These are phyloP conservation scores for Stevia rebaudiana DNA, from an alignment of 140 eudicot species.

Conservation along the genomic window DNA sequence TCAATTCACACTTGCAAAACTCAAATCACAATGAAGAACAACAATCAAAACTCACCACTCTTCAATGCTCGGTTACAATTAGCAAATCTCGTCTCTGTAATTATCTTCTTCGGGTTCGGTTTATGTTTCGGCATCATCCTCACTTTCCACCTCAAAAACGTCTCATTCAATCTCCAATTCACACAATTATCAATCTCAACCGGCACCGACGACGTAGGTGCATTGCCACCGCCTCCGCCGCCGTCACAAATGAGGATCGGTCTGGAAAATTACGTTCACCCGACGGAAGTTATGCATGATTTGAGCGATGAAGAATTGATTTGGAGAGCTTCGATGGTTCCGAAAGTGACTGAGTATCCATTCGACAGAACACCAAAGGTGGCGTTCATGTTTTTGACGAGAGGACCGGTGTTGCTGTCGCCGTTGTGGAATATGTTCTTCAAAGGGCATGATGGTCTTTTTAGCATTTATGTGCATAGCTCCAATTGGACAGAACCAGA, in stretches of 20 bases:
- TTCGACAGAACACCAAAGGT: conserved; percentile 35
- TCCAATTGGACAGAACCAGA: conserved; percentile 32
- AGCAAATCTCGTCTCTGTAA: conserved; percentile 25
- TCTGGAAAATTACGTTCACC: conserved; percentile 17
- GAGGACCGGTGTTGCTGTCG: conserved; percentile 35
- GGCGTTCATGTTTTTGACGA: conserved; percentile 54
- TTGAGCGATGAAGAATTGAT: conserved; percentile 35
- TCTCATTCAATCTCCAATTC: conserved; percentile 46
- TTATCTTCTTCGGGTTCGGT: conserved; percentile 44
- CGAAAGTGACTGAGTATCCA: conserved; percentile 35
- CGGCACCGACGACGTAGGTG: not conserved
- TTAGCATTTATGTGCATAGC: conserved; percentile 43
- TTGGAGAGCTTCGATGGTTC: conserved; percentile 56
- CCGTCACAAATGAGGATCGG: not conserved
- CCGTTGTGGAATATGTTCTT: conserved; percentile 59
- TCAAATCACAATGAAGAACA: conserved; percentile 28
- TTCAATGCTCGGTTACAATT: conserved; percentile 31
- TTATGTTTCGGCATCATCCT: conserved; percentile 41
- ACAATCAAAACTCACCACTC: conserved; percentile 24
- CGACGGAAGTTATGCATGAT: conserved; percentile 31
- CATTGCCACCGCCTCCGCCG: conserved; percentile 4
- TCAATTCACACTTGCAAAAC: not conserved
- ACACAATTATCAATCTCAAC: conserved; percentile 45
- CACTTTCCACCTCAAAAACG: conserved; percentile 42
- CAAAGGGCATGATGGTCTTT: conserved; percentile 44